Conservation (phyloP, 2,329 filamentous ascomycete species). For the Microascus cirrosus region DNA sequence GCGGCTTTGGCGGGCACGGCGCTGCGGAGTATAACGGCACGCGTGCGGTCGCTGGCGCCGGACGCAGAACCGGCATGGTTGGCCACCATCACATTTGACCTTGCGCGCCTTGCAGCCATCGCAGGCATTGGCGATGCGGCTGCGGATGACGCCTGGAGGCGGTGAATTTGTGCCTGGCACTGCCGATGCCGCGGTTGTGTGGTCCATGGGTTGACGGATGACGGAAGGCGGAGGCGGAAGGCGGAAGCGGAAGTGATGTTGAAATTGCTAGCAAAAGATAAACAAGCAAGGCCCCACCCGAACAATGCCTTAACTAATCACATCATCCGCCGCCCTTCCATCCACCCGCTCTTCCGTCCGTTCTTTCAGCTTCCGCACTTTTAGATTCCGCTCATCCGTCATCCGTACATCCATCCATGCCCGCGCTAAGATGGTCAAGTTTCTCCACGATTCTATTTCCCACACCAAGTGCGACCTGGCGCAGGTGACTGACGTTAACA, state of each 20-base stretch:
- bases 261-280: not conserved
- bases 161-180: not conserved
- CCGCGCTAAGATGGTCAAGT: no score
- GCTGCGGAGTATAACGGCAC: constrained; percentile 35
- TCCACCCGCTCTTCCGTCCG: no score
- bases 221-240: not conserved
- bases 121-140: constrained; percentile 40
- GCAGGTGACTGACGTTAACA: no score
- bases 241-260: not conserved
- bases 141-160: constrained; percentile 15
- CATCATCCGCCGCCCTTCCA: no score
- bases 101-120: constrained; percentile 43
- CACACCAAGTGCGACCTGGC: no score
- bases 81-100: constrained; percentile 41
- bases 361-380: no score
- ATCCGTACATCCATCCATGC: no score
- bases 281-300: no score
- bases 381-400: no score
- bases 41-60: constrained; percentile 26
- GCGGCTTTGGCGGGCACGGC: constrained; percentile 6
- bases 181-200: not conserved
- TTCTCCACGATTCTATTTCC: no score
- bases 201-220: not conserved
- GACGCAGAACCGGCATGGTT: constrained; percentile 39
- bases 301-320: no score